phyloP scores from a whole-genome alignment of 202 grass and related monocot species.

The Cymbopogon flexuosus region DNA sequence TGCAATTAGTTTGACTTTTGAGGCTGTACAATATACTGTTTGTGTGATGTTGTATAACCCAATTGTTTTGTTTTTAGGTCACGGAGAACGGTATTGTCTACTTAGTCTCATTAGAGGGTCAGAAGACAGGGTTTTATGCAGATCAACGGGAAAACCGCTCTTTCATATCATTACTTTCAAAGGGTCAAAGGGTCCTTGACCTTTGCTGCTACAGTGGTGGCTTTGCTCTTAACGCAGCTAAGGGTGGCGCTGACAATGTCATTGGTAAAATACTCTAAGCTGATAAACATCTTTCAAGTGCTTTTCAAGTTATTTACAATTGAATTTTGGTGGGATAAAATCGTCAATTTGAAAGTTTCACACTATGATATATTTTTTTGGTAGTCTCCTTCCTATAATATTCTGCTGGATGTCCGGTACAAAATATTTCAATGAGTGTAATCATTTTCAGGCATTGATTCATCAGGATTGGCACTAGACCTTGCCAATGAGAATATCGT shows the following conservation, averaged over 20 bases:
- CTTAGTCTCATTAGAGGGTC: slow-evolving; percentile 76
- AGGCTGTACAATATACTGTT: slow-evolving; percentile 1
- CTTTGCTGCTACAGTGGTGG: slow-evolving; percentile 91
- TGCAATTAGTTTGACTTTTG: slow-evolving; percentile 6
- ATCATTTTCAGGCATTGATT: slow-evolving; percentile 80
- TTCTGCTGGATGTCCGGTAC: slow-evolving; percentile 11
- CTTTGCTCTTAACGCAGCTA: slow-evolving; percentile 71
- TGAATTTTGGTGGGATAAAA: slow-evolving; percentile 14
- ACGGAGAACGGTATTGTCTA: slow-evolving; percentile 79
- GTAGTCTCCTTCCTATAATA: neutral
- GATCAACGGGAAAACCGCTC: slow-evolving; percentile 76
- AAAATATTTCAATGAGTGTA: slow-evolving; percentile 15
- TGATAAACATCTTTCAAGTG: slow-evolving; percentile 29
- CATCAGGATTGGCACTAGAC: slow-evolving; percentile 70
- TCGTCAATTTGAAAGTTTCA: slow-evolving; percentile 12
- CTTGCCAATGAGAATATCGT: slow-evolving; percentile 84
- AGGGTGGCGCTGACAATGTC: slow-evolving; percentile 68
- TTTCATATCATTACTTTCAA: slow-evolving; percentile 66
- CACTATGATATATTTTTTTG: neutral
- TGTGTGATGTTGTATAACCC: neutral
- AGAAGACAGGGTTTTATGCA: slow-evolving; percentile 99
- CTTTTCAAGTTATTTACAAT: neutral
- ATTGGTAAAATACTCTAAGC: slow-evolving; percentile 72
- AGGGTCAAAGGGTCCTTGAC: slow-evolving; percentile 67
- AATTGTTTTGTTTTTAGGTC: slow-evolving; percentile 47